Conservation (phyloP, 1,284 basidiomycete genomes). For the Psilocybe mexicana region DNA sequence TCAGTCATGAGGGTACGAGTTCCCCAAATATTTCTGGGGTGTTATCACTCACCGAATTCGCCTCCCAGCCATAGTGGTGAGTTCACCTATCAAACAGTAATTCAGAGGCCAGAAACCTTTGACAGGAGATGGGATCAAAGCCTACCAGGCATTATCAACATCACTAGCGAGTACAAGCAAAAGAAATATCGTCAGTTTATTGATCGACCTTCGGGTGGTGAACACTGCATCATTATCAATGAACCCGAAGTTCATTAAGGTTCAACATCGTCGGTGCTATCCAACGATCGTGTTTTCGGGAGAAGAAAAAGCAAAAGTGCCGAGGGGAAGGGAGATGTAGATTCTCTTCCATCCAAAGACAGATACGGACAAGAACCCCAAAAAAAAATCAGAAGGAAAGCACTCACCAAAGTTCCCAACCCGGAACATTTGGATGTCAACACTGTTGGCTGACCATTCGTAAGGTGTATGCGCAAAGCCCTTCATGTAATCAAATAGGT, state of each 20-base stretch:
- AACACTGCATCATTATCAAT: not conserved
- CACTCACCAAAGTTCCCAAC: constrained; percentile 64
- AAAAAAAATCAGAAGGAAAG: constrained; percentile 1
- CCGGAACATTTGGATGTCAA: constrained; percentile 79
- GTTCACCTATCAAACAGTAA: constrained; percentile 37
- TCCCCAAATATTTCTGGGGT: constrained; percentile 10
- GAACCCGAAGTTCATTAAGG: not conserved
- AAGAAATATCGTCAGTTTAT: constrained; percentile 8
- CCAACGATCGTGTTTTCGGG: not conserved
- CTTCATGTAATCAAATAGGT: constrained; percentile 31
- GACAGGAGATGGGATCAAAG: constrained; percentile 11
- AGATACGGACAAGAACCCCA: not conserved
- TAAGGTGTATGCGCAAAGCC: constrained; percentile 71
- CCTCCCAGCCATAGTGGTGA: constrained; percentile 60
- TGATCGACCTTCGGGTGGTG: not conserved
- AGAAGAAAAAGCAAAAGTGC: constrained; percentile 4
- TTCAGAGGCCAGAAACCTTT: constrained; percentile 4
- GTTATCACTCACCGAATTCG: constrained; percentile 49
- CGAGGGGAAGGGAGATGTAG: not conserved
- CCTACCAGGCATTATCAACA: constrained; percentile 75
- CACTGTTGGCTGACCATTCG: constrained; percentile 74
- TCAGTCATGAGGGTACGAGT: constrained; percentile 5
- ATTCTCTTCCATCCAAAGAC: not conserved
- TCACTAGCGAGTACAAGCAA: constrained; percentile 41
- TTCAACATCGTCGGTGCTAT: no score